A percentile compares a stretch with the other conserved stretches of the same genome.
Evolutionary conservation across 306 rosid species (phyloP).

Genomic region (Cicer bijugum): DNA sequence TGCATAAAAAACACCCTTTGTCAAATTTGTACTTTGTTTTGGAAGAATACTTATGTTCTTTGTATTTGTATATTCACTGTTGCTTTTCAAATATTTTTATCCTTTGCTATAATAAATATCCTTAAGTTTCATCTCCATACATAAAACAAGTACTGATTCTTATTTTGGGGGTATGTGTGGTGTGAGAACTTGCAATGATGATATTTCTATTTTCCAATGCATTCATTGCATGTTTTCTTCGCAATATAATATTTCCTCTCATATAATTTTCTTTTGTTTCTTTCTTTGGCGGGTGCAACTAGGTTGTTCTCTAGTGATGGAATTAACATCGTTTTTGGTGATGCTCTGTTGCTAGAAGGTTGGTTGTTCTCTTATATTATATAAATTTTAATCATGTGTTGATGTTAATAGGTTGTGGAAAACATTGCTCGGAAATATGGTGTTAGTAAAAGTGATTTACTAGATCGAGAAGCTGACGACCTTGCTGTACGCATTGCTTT

Average conservation of each 20-base stretch:
- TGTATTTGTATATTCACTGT: constrained; percentile 4
- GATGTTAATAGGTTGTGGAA: constrained; percentile 69
- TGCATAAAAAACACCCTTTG: neutral
- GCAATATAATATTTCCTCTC: constrained; percentile 15
- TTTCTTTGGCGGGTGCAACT: neutral
- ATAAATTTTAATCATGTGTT: constrained; percentile 12
- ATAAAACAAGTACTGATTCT: neutral
- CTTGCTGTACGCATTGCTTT: constrained; percentile 84
- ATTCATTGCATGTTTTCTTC: neutral
- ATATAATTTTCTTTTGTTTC: neutral
- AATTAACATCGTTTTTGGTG: constrained; percentile 15
- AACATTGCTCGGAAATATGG: constrained; percentile 80
- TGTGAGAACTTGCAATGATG: constrained; percentile 10
- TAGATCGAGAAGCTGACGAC: constrained; percentile 83
- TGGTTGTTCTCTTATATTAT: constrained; percentile 3
- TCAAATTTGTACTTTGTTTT: constrained; percentile 6
- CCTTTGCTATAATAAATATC: constrained; percentile 4
- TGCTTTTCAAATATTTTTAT: constrained; percentile 5
- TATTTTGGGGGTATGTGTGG: constrained; percentile 24
- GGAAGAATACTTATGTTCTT: constrained; percentile 1
- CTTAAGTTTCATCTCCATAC: neutral
- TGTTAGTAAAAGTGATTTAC: constrained; percentile 79
- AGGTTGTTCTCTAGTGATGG: constrained; percentile 14
- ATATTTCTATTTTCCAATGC: neutral
- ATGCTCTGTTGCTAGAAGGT: constrained; percentile 21